Base-by-base conservation (phyloP, 2,329 filamentous ascomycete genomes). In the Arachnopeziza araneosa region DNA sequence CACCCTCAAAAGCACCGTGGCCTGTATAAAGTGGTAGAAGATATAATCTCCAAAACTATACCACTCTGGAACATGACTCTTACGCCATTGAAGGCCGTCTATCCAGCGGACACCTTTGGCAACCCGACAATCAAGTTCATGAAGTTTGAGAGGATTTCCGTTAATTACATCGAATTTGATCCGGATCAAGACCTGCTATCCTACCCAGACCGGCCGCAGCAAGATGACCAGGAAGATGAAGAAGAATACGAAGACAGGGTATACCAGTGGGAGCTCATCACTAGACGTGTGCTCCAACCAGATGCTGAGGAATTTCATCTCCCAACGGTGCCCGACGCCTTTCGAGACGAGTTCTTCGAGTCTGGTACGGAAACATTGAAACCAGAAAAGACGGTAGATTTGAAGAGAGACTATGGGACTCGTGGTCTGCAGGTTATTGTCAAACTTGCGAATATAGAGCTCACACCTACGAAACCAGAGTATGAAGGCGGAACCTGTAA, bases 391-490 rank as follows among this genome's bases (percentile, higher is more conserved):
- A 30, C 5, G 5, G 26, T 30, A 4, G 26, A 30, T 30, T 9
- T 30, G 4, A 52, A 50, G 9, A 51, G 44, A 52, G 63, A 65
- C 24, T 68, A 61, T 50, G 61, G 24, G 1, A 26, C 59, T 6
- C 55, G 57, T 1, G 79, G 80, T 1, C 67, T 88, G 2, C 86
- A 89, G 65, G 71, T 89, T 36, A 84, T 89, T 55, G 79, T 87
- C 36, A 87, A 88, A 67, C 75, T 89, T 64, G 78, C 83, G 1
- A 80, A 78, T 49, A 81, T 87, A 55, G 76, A 85, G 50, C 75
- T 87, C 1, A 83, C 78, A 0, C 83, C 83, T 0, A 79, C 82
- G 10, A 79, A 82, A 32, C 80, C 82, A 0, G 68, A 68, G 0
- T 86, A 81, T 63, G 66, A 73, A 0, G 75, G 73, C 3, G 78